Conservation (phyloP, 108 stramenopile genomes). For the Poteriospumella lacustris region DNA sequence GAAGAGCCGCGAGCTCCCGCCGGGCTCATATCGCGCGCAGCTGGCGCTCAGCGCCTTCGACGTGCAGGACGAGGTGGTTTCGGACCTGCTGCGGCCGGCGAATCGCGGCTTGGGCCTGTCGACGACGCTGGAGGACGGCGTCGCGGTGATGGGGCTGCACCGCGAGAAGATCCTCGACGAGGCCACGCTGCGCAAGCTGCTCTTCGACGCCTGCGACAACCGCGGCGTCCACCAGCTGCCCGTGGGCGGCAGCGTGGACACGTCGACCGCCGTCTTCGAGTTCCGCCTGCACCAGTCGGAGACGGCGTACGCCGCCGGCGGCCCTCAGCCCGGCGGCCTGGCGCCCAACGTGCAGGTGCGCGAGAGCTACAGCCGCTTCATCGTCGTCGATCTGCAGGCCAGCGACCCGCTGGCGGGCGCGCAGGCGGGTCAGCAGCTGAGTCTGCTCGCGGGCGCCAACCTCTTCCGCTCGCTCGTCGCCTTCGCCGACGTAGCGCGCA, state of each 20-base stretch:
- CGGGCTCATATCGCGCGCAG: background rate
- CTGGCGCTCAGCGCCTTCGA: background rate
- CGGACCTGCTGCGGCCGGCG: constrained; percentile 13
- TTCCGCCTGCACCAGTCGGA: background rate
- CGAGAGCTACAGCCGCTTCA: background rate
- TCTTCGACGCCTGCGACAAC: constrained; percentile 15
- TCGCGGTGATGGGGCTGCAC: background rate
- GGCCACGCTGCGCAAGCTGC: background rate
- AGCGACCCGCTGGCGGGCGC: background rate
- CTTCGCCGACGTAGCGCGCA: background rate
- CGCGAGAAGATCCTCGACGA: background rate
- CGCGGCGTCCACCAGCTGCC: background rate
- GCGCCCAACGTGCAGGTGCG: background rate
- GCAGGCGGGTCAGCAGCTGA: background rate
- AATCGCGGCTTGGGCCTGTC: background rate
- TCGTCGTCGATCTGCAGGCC: constrained; percentile 2
- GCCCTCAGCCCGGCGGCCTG: background rate
- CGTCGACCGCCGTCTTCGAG: constrained; percentile 7
- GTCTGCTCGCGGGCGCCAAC: background rate
- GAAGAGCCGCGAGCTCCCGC: background rate
- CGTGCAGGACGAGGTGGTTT: constrained; percentile 9
- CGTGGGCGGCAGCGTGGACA: constrained; percentile 10
- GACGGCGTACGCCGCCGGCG: background rate
- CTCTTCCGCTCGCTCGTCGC: background rate
- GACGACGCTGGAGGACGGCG: background rate